Percentiles rank a stretch among this genome's conserved stretches.
Evolutionary conservation across 768 basidiomycete species (phyloP).

Genomic region (Suillus placidus): DNA sequence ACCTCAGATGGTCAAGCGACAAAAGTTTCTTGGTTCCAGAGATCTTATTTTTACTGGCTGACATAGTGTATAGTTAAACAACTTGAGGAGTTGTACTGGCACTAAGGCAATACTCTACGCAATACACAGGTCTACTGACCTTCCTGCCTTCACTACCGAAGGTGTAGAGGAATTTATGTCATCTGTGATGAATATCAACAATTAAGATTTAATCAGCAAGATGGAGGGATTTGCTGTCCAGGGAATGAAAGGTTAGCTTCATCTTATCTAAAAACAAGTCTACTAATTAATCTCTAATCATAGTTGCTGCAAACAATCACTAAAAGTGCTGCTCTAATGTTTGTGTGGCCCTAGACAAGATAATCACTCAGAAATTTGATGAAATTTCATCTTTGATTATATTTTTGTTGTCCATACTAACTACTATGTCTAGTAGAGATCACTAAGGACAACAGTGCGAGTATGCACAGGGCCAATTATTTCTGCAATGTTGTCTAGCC

Average conservation of each 20-base stretch:
- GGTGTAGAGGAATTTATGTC: neutral
- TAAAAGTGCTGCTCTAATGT: neutral
- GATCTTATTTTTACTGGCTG: neutral
- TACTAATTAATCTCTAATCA: neutral
- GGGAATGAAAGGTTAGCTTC: constrained; percentile 15
- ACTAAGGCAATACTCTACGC: neutral
- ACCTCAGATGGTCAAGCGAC: too few species aligned
- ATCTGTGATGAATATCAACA: constrained; percentile 10
- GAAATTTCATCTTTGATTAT: neutral
- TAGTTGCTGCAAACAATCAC: constrained; percentile 4
- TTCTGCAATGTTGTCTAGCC: neutral
- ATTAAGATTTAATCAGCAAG: constrained; percentile 14
- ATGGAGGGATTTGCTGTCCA: constrained; percentile 18
- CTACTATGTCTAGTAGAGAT: constrained; percentile 6
- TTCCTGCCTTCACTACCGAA: neutral
- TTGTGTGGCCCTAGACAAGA: neutral
- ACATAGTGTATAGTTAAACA: neutral
- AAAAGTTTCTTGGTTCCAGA: too few species aligned
- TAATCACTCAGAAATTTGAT: neutral
- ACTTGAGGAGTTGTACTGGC: neutral
- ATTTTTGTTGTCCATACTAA: neutral
- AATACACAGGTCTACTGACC: neutral
- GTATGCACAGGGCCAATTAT: constrained; percentile 12
- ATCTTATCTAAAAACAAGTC: constrained; percentile 7
- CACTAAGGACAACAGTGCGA: constrained; percentile 4